Conservation (phyloP, 768 basidiomycete genomes). For the Rhizopogon sp. region DNA sequence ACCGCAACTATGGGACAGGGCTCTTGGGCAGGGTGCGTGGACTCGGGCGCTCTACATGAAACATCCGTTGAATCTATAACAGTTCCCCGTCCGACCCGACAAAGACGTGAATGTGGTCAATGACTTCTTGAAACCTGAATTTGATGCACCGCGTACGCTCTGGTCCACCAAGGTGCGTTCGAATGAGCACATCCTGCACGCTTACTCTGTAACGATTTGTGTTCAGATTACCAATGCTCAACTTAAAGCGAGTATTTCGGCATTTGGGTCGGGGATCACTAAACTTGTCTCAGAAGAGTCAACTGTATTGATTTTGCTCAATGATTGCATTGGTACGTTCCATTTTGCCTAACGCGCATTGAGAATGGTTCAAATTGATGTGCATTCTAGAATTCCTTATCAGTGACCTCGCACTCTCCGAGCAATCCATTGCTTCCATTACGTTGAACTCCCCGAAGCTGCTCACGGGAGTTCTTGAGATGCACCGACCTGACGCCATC, state of each 20-base stretch:
- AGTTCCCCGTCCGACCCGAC: conserved; percentile 72
- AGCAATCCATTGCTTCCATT: conserved; percentile 62
- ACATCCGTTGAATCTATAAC: neutral
- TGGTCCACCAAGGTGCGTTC: conserved; percentile 70
- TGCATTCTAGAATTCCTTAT: conserved; percentile 63
- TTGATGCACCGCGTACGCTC: conserved; percentile 63
- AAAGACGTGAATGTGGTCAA: conserved; percentile 65
- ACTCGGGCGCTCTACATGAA: neutral
- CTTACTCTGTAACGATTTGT: neutral
- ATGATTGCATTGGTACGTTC: conserved; percentile 68
- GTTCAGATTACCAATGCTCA: conserved; percentile 67
- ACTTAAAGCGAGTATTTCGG: conserved; percentile 63
- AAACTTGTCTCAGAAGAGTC: conserved; percentile 53
- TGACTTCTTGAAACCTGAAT: conserved; percentile 64
- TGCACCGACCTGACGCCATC: conserved; percentile 67
- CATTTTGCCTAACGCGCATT: neutral
- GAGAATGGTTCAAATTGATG: neutral
- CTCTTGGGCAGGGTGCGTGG: conserved; percentile 69
- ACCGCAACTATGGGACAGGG: conserved; percentile 87
- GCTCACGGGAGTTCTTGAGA: conserved; percentile 60
- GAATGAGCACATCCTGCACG: neutral
- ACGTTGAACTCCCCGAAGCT: conserved; percentile 58
- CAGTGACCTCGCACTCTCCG: conserved; percentile 72
- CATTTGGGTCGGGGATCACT: conserved; percentile 71
- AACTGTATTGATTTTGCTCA: conserved; percentile 69